phyloP scores from a whole-genome alignment of 345 rosid genomes.

The Arabis alpina region DNA sequence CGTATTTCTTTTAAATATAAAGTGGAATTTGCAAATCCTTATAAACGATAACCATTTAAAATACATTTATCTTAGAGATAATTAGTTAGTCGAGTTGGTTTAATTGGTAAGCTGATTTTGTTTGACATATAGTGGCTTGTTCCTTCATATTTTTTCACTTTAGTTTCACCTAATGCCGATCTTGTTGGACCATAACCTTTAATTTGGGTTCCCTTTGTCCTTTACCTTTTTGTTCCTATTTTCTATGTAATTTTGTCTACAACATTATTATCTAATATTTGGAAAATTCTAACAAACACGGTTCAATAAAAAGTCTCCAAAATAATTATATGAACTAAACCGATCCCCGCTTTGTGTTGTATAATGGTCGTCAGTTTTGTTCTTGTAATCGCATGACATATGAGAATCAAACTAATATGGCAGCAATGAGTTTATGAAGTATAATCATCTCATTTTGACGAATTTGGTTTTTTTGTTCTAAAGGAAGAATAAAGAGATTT shows the following conservation, averaged over 20 bases:
- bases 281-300: not conserved
- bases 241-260: not conserved
- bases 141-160: conserved; percentile 26
- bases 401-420: no score
- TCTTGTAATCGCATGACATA: no score
- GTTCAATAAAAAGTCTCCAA: not conserved
- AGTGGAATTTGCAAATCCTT: conserved; percentile 14
- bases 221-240: conserved; percentile 12
- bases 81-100: conserved; percentile 39
- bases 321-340: not conserved
- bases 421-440: no score
- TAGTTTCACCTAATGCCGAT: conserved; percentile 43
- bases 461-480: no score
- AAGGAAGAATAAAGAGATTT: no score
- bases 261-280: not conserved
- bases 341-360: not conserved
- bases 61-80: conserved; percentile 3
- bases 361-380: not conserved
- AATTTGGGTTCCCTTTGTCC: conserved; percentile 28
- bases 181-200: conserved; percentile 39
- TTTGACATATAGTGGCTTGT: conserved; percentile 43
- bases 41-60: conserved; percentile 2
- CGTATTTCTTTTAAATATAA: not conserved
- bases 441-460: no score
- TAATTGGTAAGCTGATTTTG: conserved; percentile 43